phyloP scores from a whole-genome alignment of 208 protist genomes.

The Trypanosoma cruzi region DNA sequence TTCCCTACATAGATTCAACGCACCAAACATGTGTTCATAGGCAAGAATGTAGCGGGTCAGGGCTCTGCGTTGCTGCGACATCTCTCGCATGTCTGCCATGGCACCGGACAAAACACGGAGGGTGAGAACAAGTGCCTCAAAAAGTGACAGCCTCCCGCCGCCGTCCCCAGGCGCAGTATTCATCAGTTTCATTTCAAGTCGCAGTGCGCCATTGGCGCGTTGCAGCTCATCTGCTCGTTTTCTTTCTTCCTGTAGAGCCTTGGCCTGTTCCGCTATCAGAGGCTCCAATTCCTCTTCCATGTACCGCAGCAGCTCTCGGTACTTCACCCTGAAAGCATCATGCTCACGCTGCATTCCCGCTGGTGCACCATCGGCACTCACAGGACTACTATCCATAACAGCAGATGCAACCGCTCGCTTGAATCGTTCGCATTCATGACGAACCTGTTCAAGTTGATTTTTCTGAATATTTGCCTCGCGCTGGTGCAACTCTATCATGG shows the following conservation, averaged over 20 bases:
- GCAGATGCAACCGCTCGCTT: constrained; percentile 16
- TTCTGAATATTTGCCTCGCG: constrained; percentile 17
- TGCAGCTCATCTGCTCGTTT: constrained; percentile 6
- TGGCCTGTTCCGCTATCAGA: constrained; percentile 33
- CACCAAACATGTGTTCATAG: constrained; percentile 16
- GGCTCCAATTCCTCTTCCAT: constrained; percentile 45
- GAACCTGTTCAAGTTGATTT: constrained; percentile 12
- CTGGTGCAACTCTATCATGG: constrained; percentile 20
- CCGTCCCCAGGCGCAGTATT: background rate
- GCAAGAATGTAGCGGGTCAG: constrained; percentile 31
- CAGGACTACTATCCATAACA: background rate
- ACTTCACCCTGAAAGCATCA: constrained; percentile 30
- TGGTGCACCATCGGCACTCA: background rate
- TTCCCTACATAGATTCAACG: constrained; percentile 14
- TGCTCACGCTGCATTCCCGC: constrained; percentile 11
- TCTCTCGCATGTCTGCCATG: constrained; percentile 41
- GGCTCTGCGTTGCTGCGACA: constrained; percentile 46
- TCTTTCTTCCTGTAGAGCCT: constrained; percentile 18
- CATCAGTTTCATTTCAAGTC: constrained; percentile 13
- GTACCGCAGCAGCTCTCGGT: constrained; percentile 34
- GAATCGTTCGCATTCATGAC: constrained; percentile 24
- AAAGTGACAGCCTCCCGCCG: constrained; percentile 10
- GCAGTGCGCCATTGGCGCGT: constrained; percentile 16
- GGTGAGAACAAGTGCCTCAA: constrained; percentile 36
- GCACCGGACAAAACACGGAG: constrained; percentile 44